Evolutionary conservation across 176 grass and related monocot genomes (phyloP).

Genomic region (Bromus sterilis): DNA sequence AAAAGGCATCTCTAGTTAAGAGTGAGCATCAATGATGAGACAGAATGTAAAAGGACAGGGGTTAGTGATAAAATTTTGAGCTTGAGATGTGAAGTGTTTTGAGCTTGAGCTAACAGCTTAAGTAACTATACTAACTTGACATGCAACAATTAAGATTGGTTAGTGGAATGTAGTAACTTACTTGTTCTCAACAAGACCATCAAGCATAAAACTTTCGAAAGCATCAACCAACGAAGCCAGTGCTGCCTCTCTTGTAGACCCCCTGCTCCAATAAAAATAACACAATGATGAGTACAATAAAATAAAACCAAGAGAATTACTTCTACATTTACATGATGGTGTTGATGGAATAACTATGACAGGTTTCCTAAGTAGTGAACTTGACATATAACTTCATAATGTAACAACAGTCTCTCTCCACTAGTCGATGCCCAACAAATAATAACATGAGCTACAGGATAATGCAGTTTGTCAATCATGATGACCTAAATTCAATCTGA

Average conservation of each 20-base stretch:
- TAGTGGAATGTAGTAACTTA: conserved; percentile 14
- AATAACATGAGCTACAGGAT: neutral
- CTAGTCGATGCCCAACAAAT: neutral
- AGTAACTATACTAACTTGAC: neutral
- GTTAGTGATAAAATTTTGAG: neutral
- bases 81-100: neutral
- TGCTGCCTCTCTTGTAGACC: conserved; percentile 62
- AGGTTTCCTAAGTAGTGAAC: neutral
- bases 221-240: conserved; percentile 60
- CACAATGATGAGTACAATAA: neutral
- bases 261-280: conserved; percentile 33
- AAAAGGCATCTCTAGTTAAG: neutral
- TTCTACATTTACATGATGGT: neutral
- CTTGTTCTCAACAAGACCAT: conserved; percentile 71
- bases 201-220: conserved; percentile 75
- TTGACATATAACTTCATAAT: neutral
- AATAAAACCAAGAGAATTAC: neutral
- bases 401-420: neutral
- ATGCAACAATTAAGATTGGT: neutral
- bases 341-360: neutral
- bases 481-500: neutral
- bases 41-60: neutral
- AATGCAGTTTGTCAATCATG: neutral
- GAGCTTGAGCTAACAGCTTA: neutral
- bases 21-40: neutral